These are phyloP conservation scores for Gastrolobium bilobum DNA, from an alignment of 306 rosid genomes.

Conservation along the genomic window DNA sequence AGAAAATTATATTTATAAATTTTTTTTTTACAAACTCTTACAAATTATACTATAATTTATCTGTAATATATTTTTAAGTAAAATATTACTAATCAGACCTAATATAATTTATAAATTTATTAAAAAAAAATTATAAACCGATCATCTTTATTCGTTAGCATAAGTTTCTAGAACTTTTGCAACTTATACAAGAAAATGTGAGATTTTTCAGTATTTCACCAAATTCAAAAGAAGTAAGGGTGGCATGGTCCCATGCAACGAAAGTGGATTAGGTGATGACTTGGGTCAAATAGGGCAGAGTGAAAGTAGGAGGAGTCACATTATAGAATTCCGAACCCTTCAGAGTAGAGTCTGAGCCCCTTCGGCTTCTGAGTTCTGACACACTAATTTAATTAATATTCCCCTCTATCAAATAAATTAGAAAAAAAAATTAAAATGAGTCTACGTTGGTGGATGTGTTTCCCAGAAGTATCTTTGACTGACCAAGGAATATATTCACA, in stretches of 20 bases:
- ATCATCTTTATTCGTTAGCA: background rate
- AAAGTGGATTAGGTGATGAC: constrained; percentile 50
- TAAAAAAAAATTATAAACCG: too few species aligned
- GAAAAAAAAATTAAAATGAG: background rate
- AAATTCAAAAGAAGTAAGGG: background rate
- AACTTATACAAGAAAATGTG: background rate
- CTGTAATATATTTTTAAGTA: too few species aligned
- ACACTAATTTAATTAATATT: constrained; percentile 39
- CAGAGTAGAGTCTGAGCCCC: constrained; percentile 17
- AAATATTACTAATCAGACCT: too few species aligned
- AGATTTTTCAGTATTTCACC: background rate
- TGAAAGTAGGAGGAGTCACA: constrained; percentile 16
- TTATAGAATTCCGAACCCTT: constrained; percentile 64
- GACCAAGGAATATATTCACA: constrained; percentile 42
- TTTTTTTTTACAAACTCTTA: too few species aligned
- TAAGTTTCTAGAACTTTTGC: background rate
- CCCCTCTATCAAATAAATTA: constrained; percentile 12
- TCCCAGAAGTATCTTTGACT: constrained; percentile 64
- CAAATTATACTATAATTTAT: too few species aligned
- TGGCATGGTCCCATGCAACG: constrained; percentile 37
- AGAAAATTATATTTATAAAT: too few species aligned
- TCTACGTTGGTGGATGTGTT: constrained; percentile 54
- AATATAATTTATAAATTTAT: too few species aligned
- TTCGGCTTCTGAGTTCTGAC: constrained; percentile 41
- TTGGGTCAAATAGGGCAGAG: constrained; percentile 44